Base-by-base conservation (phyloP, 441 rosid species). In the Capsella rubella region DNA sequence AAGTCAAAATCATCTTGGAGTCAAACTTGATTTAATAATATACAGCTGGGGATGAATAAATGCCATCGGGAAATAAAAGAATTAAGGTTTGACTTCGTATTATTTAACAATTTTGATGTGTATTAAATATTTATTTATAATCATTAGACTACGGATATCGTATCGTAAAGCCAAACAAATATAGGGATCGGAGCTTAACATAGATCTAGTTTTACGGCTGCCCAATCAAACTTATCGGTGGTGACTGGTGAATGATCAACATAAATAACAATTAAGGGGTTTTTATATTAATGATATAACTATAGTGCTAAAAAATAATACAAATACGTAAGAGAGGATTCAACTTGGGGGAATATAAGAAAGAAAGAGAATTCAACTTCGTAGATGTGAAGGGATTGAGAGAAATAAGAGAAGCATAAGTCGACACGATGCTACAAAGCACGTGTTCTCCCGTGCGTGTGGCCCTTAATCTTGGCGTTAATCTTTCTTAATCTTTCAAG, bases 391-490 rank as follows among this genome's bases (percentile, higher is more conserved):
- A 71, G 80, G 27, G 27, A 77, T 43, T 77, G 76, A 64, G 18
- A 65, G 64, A 51, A 71, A 64, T 57, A 49, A 77, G 76, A 39
- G 32, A 64, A 15, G 62, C 25, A 57, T 51, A 40, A 39, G 63
- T 58, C 35, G 76, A 77, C 80, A 77, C 80, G 80, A 64, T 15
- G 9, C 63, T 50, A 42, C 16, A 21, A 40, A 64, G 47, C 76
- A 77, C 61, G 76, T 76, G 55, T 57, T 69, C 46, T 56, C 47
- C 55, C 80, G 42, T 64, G 75, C 76, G 61, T 77, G 68, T 65
- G 75, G 72, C 80, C 75, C 80, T 71, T 76, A 71, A 70, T 42
- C 76, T 76, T 76, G 75, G 75, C 80, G 68, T 27, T 58, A 71
- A 64, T 64, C 72, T 64, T 56, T 76, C 66, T 37, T 69, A 59